phyloP scores from a whole-genome alignment of 768 basidiomycete genomes.

The Aureoboletus auriporus region DNA sequence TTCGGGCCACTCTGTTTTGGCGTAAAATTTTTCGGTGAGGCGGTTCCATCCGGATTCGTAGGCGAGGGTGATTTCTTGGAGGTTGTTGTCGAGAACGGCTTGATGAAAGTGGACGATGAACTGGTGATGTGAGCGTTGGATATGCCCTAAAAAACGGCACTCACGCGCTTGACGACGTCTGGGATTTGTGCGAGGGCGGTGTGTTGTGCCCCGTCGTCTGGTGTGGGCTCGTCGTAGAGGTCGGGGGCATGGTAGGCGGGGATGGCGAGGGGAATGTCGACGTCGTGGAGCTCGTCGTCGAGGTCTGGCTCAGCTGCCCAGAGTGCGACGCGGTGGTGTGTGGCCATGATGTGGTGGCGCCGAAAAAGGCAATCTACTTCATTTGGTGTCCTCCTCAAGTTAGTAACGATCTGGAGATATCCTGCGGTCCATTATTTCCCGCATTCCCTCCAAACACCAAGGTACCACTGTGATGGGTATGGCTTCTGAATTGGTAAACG shows the following conservation, averaged over 20 bases:
- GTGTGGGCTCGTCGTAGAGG: constrained; percentile 36
- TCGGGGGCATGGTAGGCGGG: constrained; percentile 25
- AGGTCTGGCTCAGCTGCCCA: constrained; percentile 81
- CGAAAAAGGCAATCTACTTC: no score
- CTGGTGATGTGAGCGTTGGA: constrained; percentile 34
- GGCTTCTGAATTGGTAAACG: no score
- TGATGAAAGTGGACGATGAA: constrained; percentile 96
- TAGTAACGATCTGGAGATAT: no score
- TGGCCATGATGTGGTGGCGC: background rate
- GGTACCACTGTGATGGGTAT: no score
- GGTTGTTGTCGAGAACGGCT: constrained; percentile 87
- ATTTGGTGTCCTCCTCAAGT: no score
- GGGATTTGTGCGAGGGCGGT: constrained; percentile 80
- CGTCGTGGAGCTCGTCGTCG: constrained; percentile 70
- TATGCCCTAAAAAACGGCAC: constrained; percentile 17
- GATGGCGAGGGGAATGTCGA: constrained; percentile 46
- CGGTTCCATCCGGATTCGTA: constrained; percentile 98
- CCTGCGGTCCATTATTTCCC: no score
- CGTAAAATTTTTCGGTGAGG: constrained; percentile 93
- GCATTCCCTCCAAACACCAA: no score
- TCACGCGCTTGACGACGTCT: constrained; percentile 83
- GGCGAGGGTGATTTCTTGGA: constrained; percentile 84
- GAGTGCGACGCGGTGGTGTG: constrained; percentile 60
- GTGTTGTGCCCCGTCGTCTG: constrained; percentile 77
- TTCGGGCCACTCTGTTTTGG: constrained; percentile 95